These are phyloP conservation scores for Fraxinus latifolia DNA, from an alignment of 305 asterid genomes.

Conservation along the genomic window DNA sequence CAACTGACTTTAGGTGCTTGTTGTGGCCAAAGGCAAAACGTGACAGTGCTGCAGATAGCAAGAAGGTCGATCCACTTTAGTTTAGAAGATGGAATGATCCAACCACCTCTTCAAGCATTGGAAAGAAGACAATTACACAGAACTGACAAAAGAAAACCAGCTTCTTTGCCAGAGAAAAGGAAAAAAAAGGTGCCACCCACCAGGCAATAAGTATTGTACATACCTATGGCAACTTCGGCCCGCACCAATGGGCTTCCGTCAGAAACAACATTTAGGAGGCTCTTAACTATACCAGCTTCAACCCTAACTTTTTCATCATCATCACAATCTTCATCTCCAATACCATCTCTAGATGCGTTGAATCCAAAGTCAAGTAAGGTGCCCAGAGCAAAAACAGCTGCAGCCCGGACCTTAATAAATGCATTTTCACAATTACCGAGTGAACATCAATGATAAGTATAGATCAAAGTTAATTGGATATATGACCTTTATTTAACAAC, in stretches of 20 bases:
- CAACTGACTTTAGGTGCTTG: slow-evolving; percentile 77
- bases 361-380: slow-evolving; percentile 79
- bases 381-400: slow-evolving; percentile 93
- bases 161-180: not conserved
- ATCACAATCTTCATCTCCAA: slow-evolving; percentile 66
- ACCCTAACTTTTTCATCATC: slow-evolving; percentile 73
- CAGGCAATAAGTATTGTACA: slow-evolving; percentile 23
- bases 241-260: slow-evolving; percentile 99
- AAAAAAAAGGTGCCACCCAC: not conserved
- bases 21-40: slow-evolving; percentile 49
- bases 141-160: not conserved
- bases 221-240: slow-evolving; percentile 97
- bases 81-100: not conserved
- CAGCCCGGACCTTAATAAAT: slow-evolving; percentile 81
- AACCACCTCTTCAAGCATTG: not conserved
- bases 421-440: slow-evolving; percentile 19
- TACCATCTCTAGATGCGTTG: slow-evolving; percentile 71
- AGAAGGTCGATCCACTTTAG: slow-evolving; percentile 9
- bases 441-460: slow-evolving; percentile 1
- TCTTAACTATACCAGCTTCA: slow-evolving; percentile 67
- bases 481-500: not conserved
- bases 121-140: not conserved
- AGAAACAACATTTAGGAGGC: slow-evolving; percentile 74
- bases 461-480: not conserved
- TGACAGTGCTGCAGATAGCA: slow-evolving; percentile 71